Evolutionary conservation across 805 yeast genomes (phyloP).

Genomic region (Candida khao-thaluensis): DNA sequence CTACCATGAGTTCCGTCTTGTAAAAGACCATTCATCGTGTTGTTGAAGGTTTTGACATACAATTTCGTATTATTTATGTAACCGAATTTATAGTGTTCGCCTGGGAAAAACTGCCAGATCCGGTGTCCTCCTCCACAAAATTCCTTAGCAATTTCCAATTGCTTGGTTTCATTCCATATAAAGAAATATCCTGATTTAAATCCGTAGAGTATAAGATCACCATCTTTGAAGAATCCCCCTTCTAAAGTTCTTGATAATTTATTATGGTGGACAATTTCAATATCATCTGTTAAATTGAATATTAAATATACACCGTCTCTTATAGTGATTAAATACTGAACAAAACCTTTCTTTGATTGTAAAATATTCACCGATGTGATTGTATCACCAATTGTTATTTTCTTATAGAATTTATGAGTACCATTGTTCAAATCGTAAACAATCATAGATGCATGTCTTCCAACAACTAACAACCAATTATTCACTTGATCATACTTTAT

Average conservation of each 20-base stretch:
- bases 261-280: constrained; percentile 47
- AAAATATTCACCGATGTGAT: constrained; percentile 53
- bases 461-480: constrained; percentile 58
- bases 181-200: constrained; percentile 78
- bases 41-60: constrained; percentile 29
- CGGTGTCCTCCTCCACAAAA: constrained; percentile 92
- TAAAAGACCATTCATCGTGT: constrained; percentile 25
- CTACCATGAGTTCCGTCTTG: constrained; percentile 84
- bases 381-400: constrained; percentile 64
- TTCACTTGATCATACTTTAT: constrained; percentile 40
- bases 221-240: constrained; percentile 52
- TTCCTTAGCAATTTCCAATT: constrained; percentile 65
- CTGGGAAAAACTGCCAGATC: constrained; percentile 59
- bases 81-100: constrained; percentile 42
- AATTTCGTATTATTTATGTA: constrained; percentile 57
- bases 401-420: constrained; percentile 37
- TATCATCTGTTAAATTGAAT: constrained; percentile 18
- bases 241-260: constrained; percentile 76
- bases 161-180: constrained; percentile 77
- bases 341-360: constrained; percentile 14
- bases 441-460: constrained; percentile 67
- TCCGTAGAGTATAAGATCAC: constrained; percentile 64
- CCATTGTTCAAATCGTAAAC: constrained; percentile 44
- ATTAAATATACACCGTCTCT: constrained; percentile 66
- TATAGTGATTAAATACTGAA: constrained; percentile 48